A percentile compares a stretch with the other conserved stretches of the same genome.
phyloP scores from a whole-genome alignment of 2,329 filamentous ascomycete genomes.

The Ophiosphaerella narmari region DNA sequence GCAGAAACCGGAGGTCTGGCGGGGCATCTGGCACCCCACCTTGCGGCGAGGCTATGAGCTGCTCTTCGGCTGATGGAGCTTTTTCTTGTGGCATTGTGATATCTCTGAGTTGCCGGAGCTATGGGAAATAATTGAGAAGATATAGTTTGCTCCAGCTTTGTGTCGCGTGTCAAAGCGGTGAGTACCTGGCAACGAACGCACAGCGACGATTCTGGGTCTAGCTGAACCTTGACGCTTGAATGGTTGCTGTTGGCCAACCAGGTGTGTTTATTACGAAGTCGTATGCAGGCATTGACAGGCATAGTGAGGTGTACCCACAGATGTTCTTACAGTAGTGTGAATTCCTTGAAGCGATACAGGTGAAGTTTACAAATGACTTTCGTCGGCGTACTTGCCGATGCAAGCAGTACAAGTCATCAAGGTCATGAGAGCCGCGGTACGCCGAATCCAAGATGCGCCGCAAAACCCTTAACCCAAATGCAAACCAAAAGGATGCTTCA shows the following conservation, averaged over 20 bases:
- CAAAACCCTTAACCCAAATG: constrained; percentile 27
- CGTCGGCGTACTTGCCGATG: background rate
- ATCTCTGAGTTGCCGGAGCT: background rate
- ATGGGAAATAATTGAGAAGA: constrained; percentile 1
- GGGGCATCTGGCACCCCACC: constrained; percentile 49
- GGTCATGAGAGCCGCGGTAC: constrained; percentile 14
- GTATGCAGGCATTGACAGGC: constrained; percentile 17
- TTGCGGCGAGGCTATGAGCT: constrained; percentile 49
- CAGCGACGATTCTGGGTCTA: constrained; percentile 36
- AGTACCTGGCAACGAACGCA: constrained; percentile 16
- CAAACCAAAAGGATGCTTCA: constrained; percentile 32
- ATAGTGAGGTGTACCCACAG: constrained; percentile 1
- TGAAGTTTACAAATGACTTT: background rate
- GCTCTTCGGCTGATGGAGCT: constrained; percentile 35
- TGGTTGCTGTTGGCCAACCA: constrained; percentile 25
- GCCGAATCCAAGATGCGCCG: constrained; percentile 20
- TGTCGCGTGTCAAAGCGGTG: constrained; percentile 32
- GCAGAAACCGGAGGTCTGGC: constrained; percentile 79
- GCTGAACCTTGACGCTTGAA: constrained; percentile 16
- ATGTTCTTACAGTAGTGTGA: background rate
- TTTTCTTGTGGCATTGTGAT: constrained; percentile 32
- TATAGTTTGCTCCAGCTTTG: constrained; percentile 7
- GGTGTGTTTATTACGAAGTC: constrained; percentile 18
- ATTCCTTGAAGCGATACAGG: background rate
- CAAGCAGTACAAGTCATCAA: constrained; percentile 8